These are phyloP conservation scores for Penicillium paxilli DNA, from an alignment of 495 filamentous ascomycete genomes.

Conservation along the genomic window DNA sequence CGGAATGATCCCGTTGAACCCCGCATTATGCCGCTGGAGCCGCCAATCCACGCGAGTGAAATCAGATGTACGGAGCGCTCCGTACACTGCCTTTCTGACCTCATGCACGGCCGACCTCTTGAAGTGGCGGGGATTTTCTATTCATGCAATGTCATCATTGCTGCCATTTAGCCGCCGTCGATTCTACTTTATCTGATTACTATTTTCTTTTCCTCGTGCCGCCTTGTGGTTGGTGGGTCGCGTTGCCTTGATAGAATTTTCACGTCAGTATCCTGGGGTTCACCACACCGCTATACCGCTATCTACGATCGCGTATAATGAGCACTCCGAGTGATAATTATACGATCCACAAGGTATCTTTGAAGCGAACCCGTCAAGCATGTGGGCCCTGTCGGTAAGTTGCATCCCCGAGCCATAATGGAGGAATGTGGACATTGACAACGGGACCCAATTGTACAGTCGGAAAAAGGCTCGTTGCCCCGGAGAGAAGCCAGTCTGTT, in stretches of 20 bases:
- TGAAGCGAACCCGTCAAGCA: constrained; percentile 39
- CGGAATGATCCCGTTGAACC: neutral
- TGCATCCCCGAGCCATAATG: neutral
- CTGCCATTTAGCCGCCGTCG: neutral
- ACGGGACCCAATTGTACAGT: constrained; percentile 9
- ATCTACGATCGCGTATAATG: constrained; percentile 12
- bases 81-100: neutral
- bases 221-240: neutral
- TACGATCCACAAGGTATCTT: constrained; percentile 29
- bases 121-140: neutral
- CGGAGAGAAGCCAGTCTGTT: constrained; percentile 39
- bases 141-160: neutral
- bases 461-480: constrained; percentile 45
- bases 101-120: neutral
- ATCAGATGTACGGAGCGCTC: neutral
- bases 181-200: neutral
- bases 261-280: neutral
- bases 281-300: no score
- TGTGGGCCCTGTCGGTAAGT: constrained; percentile 40
- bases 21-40: neutral
- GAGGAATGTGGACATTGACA: neutral
- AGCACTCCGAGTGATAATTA: constrained; percentile 26
- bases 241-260: neutral
- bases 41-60: neutral
- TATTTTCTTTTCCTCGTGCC: neutral